These are phyloP conservation scores for Aureobasidium melanogenum DNA, from an alignment of 2,329 filamentous ascomycete genomes.

Conservation along the genomic window DNA sequence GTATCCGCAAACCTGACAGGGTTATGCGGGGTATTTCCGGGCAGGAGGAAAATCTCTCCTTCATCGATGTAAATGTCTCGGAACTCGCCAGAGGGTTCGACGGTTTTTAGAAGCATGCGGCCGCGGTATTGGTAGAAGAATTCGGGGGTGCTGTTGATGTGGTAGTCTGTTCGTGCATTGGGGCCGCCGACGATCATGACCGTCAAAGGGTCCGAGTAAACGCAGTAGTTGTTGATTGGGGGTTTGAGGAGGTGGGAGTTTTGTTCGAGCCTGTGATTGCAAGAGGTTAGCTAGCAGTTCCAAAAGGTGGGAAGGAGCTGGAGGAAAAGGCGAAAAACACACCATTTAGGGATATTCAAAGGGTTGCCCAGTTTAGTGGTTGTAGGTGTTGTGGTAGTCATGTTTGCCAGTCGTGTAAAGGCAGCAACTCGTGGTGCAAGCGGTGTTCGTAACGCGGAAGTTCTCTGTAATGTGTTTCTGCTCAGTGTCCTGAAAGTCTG, in stretches of 20 bases:
- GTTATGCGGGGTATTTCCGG: constrained; percentile 92
- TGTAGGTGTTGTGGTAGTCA: neutral
- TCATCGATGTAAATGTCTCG: constrained; percentile 83
- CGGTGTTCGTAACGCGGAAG: neutral
- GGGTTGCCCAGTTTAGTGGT: constrained; percentile 21
- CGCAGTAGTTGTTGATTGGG: constrained; percentile 95
- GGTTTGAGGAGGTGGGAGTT: constrained; percentile 90
- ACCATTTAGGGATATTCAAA: constrained; percentile 40
- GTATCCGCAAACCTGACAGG: constrained; percentile 88
- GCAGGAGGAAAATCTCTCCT: constrained; percentile 88
- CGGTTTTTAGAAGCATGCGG: constrained; percentile 86
- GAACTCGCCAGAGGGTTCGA: constrained; percentile 58
- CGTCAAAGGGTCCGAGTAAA: constrained; percentile 76
- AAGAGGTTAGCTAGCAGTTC: neutral
- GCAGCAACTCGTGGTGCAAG: neutral
- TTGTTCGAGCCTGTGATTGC: constrained; percentile 64
- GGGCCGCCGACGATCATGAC: constrained; percentile 95
- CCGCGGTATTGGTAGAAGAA: constrained; percentile 98
- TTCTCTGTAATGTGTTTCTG: neutral
- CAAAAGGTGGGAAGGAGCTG: neutral
- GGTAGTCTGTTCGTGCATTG: constrained; percentile 94
- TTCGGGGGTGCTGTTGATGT: constrained; percentile 92
- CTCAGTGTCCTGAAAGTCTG: constrained; percentile 2
- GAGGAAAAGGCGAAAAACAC: neutral
- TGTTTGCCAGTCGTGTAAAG: neutral